Evolutionary conservation across 2,329 filamentous ascomycete species (phyloP).

Genomic region (Paecilomyces niveus): DNA sequence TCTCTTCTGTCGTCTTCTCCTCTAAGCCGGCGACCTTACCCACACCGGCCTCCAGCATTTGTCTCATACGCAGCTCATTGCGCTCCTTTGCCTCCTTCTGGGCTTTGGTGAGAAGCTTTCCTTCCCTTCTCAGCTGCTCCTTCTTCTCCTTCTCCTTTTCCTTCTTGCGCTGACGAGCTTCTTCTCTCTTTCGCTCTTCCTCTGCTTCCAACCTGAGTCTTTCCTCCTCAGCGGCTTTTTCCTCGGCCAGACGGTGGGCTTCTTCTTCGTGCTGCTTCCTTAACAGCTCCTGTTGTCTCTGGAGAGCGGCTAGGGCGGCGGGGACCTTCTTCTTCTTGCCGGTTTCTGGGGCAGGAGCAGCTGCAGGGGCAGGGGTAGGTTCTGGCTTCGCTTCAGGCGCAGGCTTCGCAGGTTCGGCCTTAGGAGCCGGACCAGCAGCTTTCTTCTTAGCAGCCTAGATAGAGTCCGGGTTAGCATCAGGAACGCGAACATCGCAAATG

Average conservation of each 20-base stretch:
- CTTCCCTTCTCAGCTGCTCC: conserved; percentile 42
- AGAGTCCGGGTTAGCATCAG: conserved; percentile 3
- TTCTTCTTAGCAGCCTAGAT: conserved; percentile 78
- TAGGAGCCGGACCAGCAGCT: conserved; percentile 43
- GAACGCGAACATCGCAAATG: background rate
- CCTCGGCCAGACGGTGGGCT: conserved; percentile 33
- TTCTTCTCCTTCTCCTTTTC: conserved; percentile 46
- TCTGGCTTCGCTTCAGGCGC: conserved; percentile 42
- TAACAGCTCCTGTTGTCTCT: conserved; percentile 43
- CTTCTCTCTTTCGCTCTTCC: conserved; percentile 41
- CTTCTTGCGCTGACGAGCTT: conserved; percentile 40
- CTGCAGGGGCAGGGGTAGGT: conserved; percentile 32
- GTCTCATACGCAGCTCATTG: conserved; percentile 43
- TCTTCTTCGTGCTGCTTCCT: conserved; percentile 40
- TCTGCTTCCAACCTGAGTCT: conserved; percentile 31
- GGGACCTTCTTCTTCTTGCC: conserved; percentile 89
- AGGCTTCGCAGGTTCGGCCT: conserved; percentile 52
- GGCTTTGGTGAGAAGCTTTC: conserved; percentile 43
- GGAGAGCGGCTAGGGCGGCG: conserved; percentile 42
- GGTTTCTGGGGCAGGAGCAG: conserved; percentile 25
- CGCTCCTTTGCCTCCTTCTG: conserved; percentile 41
- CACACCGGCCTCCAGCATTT: conserved; percentile 42
- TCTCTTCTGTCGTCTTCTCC: conserved; percentile 45
- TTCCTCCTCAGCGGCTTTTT: conserved; percentile 34
- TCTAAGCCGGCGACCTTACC: conserved; percentile 39